These are phyloP conservation scores for Neospermospora avenae DNA, from an alignment of 2,329 filamentous ascomycete species.

Conservation along the genomic window DNA sequence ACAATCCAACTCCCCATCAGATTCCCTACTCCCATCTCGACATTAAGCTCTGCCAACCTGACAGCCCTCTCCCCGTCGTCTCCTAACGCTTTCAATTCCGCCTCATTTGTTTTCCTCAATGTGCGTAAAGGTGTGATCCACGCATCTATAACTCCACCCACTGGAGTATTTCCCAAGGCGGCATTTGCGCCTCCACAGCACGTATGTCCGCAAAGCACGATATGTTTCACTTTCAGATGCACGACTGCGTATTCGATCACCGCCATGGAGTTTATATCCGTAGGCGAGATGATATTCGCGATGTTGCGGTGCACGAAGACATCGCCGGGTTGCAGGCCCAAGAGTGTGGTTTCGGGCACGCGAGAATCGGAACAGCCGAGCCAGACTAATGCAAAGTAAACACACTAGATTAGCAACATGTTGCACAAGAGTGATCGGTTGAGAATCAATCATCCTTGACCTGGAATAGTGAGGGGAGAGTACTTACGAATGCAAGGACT, in stretches of 20 bases:
- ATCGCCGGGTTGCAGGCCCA: constrained; percentile 75
- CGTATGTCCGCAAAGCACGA: constrained; percentile 68
- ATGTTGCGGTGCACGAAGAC: constrained; percentile 91
- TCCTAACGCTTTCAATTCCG: constrained; percentile 53
- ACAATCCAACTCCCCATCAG: constrained; percentile 68
- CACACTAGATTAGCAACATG: constrained; percentile 3
- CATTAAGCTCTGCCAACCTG: constrained; percentile 74
- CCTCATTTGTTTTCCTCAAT: constrained; percentile 44
- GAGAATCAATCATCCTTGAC: background rate
- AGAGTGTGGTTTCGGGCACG: constrained; percentile 77
- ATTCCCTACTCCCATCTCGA: constrained; percentile 63
- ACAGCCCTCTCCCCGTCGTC: constrained; percentile 53
- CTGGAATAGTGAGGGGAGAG: background rate
- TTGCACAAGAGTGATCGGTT: background rate
- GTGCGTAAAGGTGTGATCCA: constrained; percentile 52
- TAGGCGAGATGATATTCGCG: constrained; percentile 73
- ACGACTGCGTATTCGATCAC: constrained; percentile 79
- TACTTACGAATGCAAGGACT: constrained; percentile 56
- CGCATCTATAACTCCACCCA: constrained; percentile 53
- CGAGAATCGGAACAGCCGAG: constrained; percentile 85
- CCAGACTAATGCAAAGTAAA: constrained; percentile 60
- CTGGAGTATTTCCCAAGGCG: constrained; percentile 45
- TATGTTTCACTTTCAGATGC: constrained; percentile 67
- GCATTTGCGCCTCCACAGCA: constrained; percentile 65
- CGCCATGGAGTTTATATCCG: constrained; percentile 70